Conservation (phyloP, 2,329 filamentous ascomycete species). For the Fusarium tupiense region DNA sequence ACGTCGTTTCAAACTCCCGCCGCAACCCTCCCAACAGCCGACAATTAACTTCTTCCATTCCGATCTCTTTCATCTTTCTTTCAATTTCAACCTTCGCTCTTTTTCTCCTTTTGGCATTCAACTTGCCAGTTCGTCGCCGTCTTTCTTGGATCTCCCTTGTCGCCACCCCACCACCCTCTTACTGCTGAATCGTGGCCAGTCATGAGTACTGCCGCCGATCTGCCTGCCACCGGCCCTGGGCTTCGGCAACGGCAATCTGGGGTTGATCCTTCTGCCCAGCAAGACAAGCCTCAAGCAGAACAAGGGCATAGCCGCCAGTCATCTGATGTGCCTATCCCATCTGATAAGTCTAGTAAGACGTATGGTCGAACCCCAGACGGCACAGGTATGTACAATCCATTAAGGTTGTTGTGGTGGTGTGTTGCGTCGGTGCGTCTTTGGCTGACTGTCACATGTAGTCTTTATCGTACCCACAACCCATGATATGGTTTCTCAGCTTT, state of each 20-base stretch:
- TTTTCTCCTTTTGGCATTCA: background rate
- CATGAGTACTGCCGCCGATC: slow-evolving; percentile 48
- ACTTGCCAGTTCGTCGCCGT: background rate
- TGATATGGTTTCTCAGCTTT: slow-evolving; percentile 98
- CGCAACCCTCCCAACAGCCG: slow-evolving; percentile 28
- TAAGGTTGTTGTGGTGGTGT: slow-evolving; percentile 8
- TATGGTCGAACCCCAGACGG: slow-evolving; percentile 92
- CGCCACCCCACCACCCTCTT: background rate
- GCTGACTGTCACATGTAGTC: slow-evolving; percentile 64
- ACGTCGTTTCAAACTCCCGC: slow-evolving; percentile 37
- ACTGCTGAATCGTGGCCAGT: slow-evolving; percentile 13
- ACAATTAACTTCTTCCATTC: slow-evolving; percentile 21
- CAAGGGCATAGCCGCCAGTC: slow-evolving; percentile 20
- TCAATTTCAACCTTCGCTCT: slow-evolving; percentile 1
- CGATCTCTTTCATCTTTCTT: slow-evolving; percentile 17
- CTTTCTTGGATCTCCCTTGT: background rate
- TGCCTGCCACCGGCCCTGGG: slow-evolving; percentile 38
- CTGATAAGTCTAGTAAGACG: slow-evolving; percentile 70
- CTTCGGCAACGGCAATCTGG: slow-evolving; percentile 46
- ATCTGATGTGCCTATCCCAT: slow-evolving; percentile 20
- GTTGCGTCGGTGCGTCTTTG: slow-evolving; percentile 16
- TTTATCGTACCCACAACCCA: slow-evolving; percentile 96
- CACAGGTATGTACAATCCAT: slow-evolving; percentile 71
- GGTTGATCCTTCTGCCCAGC: slow-evolving; percentile 26
- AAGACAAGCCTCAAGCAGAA: slow-evolving; percentile 21